Evolutionary conservation across 1,284 basidiomycete genomes (phyloP).

Genomic region (Apiotrichum domesticum): DNA sequence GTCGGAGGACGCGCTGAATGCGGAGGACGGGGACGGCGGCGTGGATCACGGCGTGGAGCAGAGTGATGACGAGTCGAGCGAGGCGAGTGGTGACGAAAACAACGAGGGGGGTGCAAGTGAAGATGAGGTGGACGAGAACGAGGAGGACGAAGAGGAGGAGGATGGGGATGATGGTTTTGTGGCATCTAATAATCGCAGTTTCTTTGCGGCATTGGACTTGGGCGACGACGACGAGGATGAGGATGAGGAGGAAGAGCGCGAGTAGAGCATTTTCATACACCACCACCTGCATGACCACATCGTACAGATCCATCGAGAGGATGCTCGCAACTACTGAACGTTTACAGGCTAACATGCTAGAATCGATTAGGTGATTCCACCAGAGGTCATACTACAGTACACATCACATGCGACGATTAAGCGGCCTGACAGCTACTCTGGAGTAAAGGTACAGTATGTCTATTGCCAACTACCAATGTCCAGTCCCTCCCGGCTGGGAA

Average conservation of each 20-base stretch:
- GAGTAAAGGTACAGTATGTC: too few species aligned
- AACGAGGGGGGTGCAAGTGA: conserved; percentile 11
- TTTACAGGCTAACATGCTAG: too few species aligned
- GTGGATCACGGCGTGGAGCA: conserved; percentile 7
- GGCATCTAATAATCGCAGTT: conserved; percentile 22
- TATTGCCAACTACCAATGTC: too few species aligned
- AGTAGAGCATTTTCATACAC: conserved; percentile 1
- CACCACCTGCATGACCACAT: too few species aligned
- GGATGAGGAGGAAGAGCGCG: conserved; percentile 3
- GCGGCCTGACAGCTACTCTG: too few species aligned
- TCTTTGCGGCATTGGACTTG: conserved; percentile 43
- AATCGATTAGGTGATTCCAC: too few species aligned
- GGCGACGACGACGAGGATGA: conserved; percentile 27
- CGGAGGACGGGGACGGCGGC: neutral
- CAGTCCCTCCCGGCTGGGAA: too few species aligned
- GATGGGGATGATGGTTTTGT: conserved; percentile 14
- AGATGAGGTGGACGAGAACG: conserved; percentile 7
- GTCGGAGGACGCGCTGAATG: neutral
- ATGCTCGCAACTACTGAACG: too few species aligned
- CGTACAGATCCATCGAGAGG: too few species aligned
- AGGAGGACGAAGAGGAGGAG: conserved; percentile 19
- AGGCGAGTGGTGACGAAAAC: conserved; percentile 12
- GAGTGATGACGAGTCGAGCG: conserved; percentile 9
- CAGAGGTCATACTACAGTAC: too few species aligned
- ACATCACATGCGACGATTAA: too few species aligned